Percentiles rank a stretch among this genome's conserved stretches.
phyloP scores from a whole-genome alignment of 352 stramenopile species.

The Globisporangium radiosum region DNA sequence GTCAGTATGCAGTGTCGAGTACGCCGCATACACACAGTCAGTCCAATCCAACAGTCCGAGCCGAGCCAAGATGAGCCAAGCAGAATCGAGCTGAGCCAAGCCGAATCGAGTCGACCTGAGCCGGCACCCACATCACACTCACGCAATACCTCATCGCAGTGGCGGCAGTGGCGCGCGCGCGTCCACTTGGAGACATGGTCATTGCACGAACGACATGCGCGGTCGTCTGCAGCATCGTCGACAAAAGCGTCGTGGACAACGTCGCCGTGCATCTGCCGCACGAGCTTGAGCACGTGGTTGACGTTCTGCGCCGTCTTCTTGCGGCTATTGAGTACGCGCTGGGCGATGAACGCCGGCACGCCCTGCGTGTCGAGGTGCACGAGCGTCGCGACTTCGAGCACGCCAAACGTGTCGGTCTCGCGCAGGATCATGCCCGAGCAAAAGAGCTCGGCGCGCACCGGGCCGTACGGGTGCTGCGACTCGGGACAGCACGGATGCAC shows the following conservation, averaged over 20 bases:
- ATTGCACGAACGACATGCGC: constrained; percentile 43
- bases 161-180: constrained; percentile 47
- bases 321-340: constrained; percentile 32
- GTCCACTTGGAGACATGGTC: constrained; percentile 62
- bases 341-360: constrained; percentile 37
- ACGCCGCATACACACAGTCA: background rate
- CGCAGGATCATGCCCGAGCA: constrained; percentile 53
- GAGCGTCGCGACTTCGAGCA: constrained; percentile 52
- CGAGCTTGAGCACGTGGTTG: constrained; percentile 63
- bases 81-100: too few species aligned
- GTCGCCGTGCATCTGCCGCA: constrained; percentile 26
- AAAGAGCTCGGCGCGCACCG: constrained; percentile 43
- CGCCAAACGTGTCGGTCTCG: constrained; percentile 45
- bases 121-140: too few species aligned
- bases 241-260: constrained; percentile 10
- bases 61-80: too few species aligned
- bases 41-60: too few species aligned
- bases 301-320: constrained; percentile 45
- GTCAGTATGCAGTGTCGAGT: background rate
- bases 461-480: constrained; percentile 47
- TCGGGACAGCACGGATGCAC: constrained; percentile 53
- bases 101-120: too few species aligned
- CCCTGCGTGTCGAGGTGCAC: constrained; percentile 44
- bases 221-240: constrained; percentile 13
- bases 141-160: constrained; percentile 29